Evolutionary conservation across 805 yeast genomes (phyloP), one percentile per base, ranked within the genome.

Genomic region (Saturnispora hagleri): DNA sequence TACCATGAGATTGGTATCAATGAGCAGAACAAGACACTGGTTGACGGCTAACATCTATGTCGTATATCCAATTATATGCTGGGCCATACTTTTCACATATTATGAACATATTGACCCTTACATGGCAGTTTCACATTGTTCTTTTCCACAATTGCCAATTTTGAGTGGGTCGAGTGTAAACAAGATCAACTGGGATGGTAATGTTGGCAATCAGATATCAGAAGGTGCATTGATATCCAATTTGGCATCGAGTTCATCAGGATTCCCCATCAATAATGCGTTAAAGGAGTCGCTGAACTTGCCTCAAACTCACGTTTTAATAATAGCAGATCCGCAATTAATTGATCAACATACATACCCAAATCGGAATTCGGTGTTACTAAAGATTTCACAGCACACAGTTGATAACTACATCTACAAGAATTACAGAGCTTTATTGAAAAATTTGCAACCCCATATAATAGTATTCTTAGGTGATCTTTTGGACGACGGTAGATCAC

Each of bases 301-400:
- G 15, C 17, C 47, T 10, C 51, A 49, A 44, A 54, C 48, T 9
- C 56, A 57, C 26, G 48, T 57, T 3, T 36, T 57, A 12, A 40
- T 93, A n/a, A 75, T 88, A 43, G 97, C 97, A 0, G 99, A 93
- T 65, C 98, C 99, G 0, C 99, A 93, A 64, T 73, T 93, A 31
- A 84, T 93, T 60, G 99, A 93, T 62, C 80, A 73, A 28, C 80
- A 86, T 65, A 86, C 98, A 0, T 93, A 93, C 63, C 95, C 96
- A 0, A 82, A 78, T 3, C 73, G 93, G 54, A 80, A 83, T 1
- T 53, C 68, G 24, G 31, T 74, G 1, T 60, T 84, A 7, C 73
- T 84, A 60, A 69, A 70, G 53, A 55, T 87, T 17, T 77, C 93
- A 0, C 72, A 77, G 56, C 67, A 71, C 53, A 61, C 88, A 42